Base-by-base conservation (phyloP, 305 asterid genomes). In the Rubia tinctorum region DNA sequence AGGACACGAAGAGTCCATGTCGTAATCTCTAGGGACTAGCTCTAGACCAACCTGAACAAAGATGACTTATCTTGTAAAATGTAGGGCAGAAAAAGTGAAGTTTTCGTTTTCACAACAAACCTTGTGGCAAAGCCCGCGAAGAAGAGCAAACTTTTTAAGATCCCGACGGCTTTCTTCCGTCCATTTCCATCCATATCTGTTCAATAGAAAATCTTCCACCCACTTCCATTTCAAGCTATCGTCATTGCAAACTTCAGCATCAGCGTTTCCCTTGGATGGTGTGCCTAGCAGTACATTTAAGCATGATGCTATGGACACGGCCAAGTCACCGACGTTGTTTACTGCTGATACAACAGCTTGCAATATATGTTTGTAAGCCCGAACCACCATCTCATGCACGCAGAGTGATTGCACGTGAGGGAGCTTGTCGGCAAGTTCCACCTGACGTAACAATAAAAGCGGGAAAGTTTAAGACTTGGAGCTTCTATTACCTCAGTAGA, bases 71-170 rank as follows among this genome's bases (percentile, higher is more conserved):
- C 58, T 62, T 37, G 12, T 67, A 45, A 58, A 74, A n/a, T 11
- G 20, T 63, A 47, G 59, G 51, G 75, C 37, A 78, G 69, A 78
- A 73, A 74, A 17, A 18, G 13, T 78, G 71, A 44, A 8, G 76
- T 30, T 61, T 18, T 47, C 45, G 9, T 59, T 40, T 44, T 6
- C 59, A 63, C 60, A 74, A 55, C 10, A 17, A 15, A 94, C 99
- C 98, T 94, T 92, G 79, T 94, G 96, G 86, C 99, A 94, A 77
- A 94, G 84, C 81, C 99, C 99, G 71, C 99, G 97, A 77, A 94
- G 98, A 82, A 94, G 84, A 60, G 98, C 96, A 22, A 88, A 86
- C 83, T 94, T 94, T 77, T 98, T 84, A 73, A 89, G 86, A 78
- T 90, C 97, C 79, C 84, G 86, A 76, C 85, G 90, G 80, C 81